A percentile compares a stretch with the other conserved stretches of the same genome.
These are phyloP conservation scores for Penicillium janthinellum DNA, from an alignment of 2,329 filamentous ascomycete species.

Conservation along the genomic window DNA sequence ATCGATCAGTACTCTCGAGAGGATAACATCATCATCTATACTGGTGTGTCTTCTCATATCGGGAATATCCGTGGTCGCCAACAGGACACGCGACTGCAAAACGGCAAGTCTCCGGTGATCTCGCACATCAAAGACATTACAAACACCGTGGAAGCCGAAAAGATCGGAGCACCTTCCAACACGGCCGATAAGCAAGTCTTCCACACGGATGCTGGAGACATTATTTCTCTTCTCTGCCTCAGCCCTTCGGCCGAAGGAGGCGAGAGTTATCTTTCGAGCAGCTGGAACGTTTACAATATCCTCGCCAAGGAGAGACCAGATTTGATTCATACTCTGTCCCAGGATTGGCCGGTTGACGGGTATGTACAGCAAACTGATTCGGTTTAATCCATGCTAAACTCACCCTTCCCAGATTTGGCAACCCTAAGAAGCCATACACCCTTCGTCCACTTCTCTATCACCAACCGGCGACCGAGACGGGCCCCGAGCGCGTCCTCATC, in stretches of 20 bases:
- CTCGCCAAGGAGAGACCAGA: conserved; percentile 56
- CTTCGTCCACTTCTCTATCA: conserved; percentile 52
- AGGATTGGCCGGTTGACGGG: conserved; percentile 53
- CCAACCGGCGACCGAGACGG: conserved; percentile 49
- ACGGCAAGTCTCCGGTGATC: conserved; percentile 48
- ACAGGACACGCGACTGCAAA: conserved; percentile 34
- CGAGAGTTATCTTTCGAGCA: conserved; percentile 55
- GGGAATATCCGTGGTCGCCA: conserved; percentile 45
- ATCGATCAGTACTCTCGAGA: conserved; percentile 40
- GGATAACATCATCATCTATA: conserved; percentile 43
- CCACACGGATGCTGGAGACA: conserved; percentile 59
- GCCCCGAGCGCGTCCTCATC: conserved; percentile 58
- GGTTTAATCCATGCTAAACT: neutral
- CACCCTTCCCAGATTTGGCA: conserved; percentile 51
- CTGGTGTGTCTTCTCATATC: conserved; percentile 48
- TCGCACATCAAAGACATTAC: conserved; percentile 65
- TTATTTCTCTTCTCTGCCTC: conserved; percentile 54
- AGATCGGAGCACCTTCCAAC: conserved; percentile 26
- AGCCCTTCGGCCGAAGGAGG: conserved; percentile 53
- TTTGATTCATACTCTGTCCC: conserved; percentile 53
- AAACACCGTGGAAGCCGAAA: conserved; percentile 9
- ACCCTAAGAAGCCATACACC: conserved; percentile 49
- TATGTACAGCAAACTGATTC: conserved; percentile 24
- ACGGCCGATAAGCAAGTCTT: conserved; percentile 49
- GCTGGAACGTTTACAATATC: conserved; percentile 58